Evolutionary conservation across 805 yeast genomes (phyloP), one percentile per base, ranked within the genome.

Genomic region (Yamadazyma philogaea): DNA sequence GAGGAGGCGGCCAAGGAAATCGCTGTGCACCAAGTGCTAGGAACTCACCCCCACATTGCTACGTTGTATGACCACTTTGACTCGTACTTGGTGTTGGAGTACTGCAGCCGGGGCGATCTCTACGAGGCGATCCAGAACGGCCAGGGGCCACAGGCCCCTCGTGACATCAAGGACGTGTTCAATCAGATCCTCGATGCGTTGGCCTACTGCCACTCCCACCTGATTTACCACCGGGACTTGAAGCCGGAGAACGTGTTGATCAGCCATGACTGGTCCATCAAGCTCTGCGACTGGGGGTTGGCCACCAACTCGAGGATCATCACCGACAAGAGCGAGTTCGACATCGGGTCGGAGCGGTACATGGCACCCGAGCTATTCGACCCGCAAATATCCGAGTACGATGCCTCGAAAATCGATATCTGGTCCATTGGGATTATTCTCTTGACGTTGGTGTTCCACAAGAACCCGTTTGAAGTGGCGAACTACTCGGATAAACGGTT

Each of bases 331-430:
- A 54, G 49, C 37, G 75, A 69, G 45, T 85, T 88, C 59, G 95
- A 87, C 47, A 85, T 87, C 45, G 96, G 96, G 18, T 79, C 87
- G 42, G 96, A 87, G 63, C 74, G 95, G 48, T 89, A 89, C 63
- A 89, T 89, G 97, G 95, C 96, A 0, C 97, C 97, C 1, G 97
- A 89, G 58, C 65, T 88, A 7, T 82, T 88, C 57, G 95, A 88
- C 42, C 51, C 61, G 11, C 65, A 66, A 31, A 64, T 79, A 37
- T 78, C 77, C 27, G 68, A 73, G 33, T 90, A 89, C 60, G 84
- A 84, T 53, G 87, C 96, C 7, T 79, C 82, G 16, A 83, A 85
- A 61, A 83, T 85, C 39, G 96, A 89, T 64, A 70, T 89, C 37
- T 89, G 97, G 97, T 82, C 96, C 0, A 65, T 86, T 46, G 97